Percentiles rank a stretch among this genome's conserved stretches.
phyloP scores from a whole-genome alignment of 495 filamentous ascomycete species.

The Penicillium fimorum region DNA sequence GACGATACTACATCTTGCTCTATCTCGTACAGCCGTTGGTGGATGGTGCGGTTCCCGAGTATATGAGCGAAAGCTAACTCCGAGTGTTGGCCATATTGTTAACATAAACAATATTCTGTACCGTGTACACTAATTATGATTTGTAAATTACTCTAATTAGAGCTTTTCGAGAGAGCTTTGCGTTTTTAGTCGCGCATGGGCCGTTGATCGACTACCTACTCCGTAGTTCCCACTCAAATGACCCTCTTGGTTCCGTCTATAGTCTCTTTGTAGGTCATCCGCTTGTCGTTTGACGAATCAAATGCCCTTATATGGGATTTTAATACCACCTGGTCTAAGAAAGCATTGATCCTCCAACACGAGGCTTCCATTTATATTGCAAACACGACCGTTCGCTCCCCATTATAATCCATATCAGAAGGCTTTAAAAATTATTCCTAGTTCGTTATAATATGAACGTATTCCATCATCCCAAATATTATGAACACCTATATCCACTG shows the following conservation, averaged over 20 bases:
- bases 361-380: conserved; percentile 25
- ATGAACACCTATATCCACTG: not conserved
- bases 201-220: conserved; percentile 30
- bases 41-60: conserved; percentile 2
- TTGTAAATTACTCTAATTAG: conserved; percentile 13
- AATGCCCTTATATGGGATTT: not conserved
- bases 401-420: not conserved
- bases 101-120: conserved; percentile 7
- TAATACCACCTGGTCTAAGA: not conserved
- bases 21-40: conserved; percentile 23
- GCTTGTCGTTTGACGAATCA: conserved; percentile 14
- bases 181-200: conserved; percentile 30
- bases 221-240: conserved; percentile 38
- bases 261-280: conserved; percentile 31
- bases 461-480: not conserved
- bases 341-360: conserved; percentile 11
- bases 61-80: conserved; percentile 8
- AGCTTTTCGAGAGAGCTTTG: not conserved
- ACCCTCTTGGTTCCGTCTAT: conserved; percentile 17
- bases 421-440: not conserved
- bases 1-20: conserved; percentile 19
- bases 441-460: not conserved
- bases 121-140: conserved; percentile 17
- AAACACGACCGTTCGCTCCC: conserved; percentile 19
- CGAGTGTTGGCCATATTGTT: not conserved